These are phyloP conservation scores for Haematococcus lacustris DNA, from an alignment of 139 green algal genomes.

Conservation along the genomic window DNA sequence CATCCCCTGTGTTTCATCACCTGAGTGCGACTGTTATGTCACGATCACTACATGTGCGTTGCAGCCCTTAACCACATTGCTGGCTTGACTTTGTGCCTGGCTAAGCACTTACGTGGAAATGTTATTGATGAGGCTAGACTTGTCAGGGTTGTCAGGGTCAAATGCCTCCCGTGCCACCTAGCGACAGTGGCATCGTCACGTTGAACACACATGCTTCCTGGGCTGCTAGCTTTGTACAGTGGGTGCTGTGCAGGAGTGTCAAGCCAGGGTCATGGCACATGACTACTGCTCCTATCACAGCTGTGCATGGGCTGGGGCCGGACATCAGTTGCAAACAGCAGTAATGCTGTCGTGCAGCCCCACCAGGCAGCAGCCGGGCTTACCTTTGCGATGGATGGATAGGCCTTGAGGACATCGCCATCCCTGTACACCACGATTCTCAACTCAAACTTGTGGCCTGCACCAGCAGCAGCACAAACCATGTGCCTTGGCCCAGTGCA, in stretches of 20 bases:
- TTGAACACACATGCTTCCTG: background rate
- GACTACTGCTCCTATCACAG: too few relatives aligned
- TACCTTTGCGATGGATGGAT: conserved; percentile 32
- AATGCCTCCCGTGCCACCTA: conserved; percentile 24
- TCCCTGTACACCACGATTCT: conserved; percentile 25
- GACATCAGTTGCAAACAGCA: background rate
- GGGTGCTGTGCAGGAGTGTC: background rate
- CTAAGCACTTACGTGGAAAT: conserved; percentile 21
- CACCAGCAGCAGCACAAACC: too few relatives aligned
- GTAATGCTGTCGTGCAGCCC: background rate
- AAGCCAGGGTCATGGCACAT: background rate
- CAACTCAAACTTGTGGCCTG: conserved; percentile 32
- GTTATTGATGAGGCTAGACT: conserved; percentile 25
- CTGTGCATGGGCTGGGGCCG: too few relatives aligned
- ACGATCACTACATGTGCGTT: too few relatives aligned
- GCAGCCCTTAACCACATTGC: too few relatives aligned
- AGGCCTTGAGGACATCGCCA: conserved; percentile 16
- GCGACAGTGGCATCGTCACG: background rate
- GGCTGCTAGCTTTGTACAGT: background rate
- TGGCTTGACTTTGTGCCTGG: too few relatives aligned
- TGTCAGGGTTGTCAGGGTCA: conserved; percentile 20
- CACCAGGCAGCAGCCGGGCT: too few relatives aligned
- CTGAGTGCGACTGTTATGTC: too few relatives aligned
- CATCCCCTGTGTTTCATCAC: too few relatives aligned
- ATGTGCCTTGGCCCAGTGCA: too few relatives aligned